Base-by-base conservation (phyloP, 441 rosid genomes). In the Breynia disticha region DNA sequence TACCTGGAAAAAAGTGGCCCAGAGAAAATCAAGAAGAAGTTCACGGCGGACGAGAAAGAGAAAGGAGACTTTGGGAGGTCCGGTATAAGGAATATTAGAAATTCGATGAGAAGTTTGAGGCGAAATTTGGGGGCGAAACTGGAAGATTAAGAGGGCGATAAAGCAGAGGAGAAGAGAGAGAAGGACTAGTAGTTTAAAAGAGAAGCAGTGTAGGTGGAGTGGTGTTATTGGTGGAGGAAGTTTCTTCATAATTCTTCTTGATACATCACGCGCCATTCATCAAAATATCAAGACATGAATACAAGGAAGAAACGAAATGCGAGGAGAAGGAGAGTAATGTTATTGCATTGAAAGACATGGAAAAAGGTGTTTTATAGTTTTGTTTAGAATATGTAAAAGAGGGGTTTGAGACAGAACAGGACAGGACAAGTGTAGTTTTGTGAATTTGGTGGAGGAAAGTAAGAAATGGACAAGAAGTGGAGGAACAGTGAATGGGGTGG, bases 1-100 rank as follows among this genome's bases (percentile, higher is more conserved):
- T n/a, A 90, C 96, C 93, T 83, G 79, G 68, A 87, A 80, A 79
- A 87, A 90, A 61, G 60, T 56, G 13, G 67, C 84, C 98, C 98
- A 90, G 0, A 90, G 89, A 56, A 90, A 90, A 79, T 90, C 96
- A 9, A 87, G 90, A 1, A 96, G 96, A n/a, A 90, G 72, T 55
- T 76, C 71, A 28, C 66, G 71, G 37, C 96, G 82, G 50, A 70
- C 75, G 11, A 90, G 82, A 63, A 80, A 83, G 38, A 90, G 82
- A 56, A 87, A 90, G 22, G 95, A 87, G 63, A 90, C 54, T 74
- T 83, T 90, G 15, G 95, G 90, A n/a, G 66, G 78, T 5, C 83
- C 93, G 0, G 38, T 10, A 64, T 78, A 72, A 46, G 44, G 41
- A 55, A 20, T 5, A 9, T 28, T 5, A 28, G 35, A 28, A 28